Conservation (phyloP, 345 rosid genomes). For the Raphanus raphanistrum region DNA sequence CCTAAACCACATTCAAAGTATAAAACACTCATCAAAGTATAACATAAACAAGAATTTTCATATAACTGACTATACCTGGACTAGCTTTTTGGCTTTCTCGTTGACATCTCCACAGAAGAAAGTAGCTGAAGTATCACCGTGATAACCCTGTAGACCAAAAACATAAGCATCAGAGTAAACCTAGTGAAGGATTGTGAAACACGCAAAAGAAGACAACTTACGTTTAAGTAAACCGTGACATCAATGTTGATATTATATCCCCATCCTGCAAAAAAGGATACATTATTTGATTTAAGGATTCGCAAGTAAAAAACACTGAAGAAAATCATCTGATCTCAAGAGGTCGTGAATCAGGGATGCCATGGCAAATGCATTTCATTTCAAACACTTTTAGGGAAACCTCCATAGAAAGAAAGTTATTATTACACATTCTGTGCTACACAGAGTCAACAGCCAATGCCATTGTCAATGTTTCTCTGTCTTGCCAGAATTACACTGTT, state of each 20-base stretch:
- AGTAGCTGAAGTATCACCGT: conserved; percentile 93
- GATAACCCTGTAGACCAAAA: conserved; percentile 61
- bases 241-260: conserved; percentile 91
- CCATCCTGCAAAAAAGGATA: conserved; percentile 61
- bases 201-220: conserved; percentile 38
- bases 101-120: conserved; percentile 91
- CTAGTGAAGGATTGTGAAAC: not conserved
- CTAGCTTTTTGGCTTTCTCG: conserved; percentile 71
- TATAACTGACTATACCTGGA: conserved; percentile 51
- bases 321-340: conserved; percentile 63
- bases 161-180: not conserved
- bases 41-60: not conserved
- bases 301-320: not conserved
- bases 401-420: too few relatives aligned
- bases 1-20: conserved; percentile 45
- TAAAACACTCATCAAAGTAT: not conserved
- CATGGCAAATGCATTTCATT: conserved; percentile 97
- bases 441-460: too few relatives aligned
- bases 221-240: conserved; percentile 83
- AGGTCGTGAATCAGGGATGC: conserved; percentile 84
- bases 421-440: too few relatives aligned
- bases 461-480: too few relatives aligned
- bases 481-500: too few relatives aligned
- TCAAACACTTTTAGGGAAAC: conserved; percentile 96
- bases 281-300: not conserved